These are phyloP conservation scores for Naganishia antarctica DNA, from an alignment of 768 basidiomycete species.

Conservation along the genomic window DNA sequence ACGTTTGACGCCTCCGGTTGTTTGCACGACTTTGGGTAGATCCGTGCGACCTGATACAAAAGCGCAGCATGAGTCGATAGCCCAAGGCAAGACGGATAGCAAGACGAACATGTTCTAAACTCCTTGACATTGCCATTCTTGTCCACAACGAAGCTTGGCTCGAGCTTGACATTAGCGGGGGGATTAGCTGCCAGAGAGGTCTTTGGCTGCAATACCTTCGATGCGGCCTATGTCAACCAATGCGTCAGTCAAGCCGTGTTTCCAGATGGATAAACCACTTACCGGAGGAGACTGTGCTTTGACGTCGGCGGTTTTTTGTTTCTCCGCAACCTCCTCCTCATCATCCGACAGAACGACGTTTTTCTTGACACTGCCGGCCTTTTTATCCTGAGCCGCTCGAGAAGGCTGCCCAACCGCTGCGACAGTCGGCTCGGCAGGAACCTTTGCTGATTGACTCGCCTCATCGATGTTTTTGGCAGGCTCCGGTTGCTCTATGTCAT, in stretches of 20 bases:
- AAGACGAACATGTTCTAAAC: constrained; percentile 25
- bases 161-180: background rate
- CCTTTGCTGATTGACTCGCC: no score
- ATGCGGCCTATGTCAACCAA: background rate
- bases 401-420: background rate
- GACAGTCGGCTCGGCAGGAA: no score
- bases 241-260: background rate
- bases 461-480: background rate
- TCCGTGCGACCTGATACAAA: constrained; percentile 25
- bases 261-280: background rate
- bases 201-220: constrained; percentile 5
- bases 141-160: constrained; percentile 28
- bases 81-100: background rate
- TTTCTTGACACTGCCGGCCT: background rate
- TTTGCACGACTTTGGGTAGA: constrained; percentile 27
- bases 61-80: no score
- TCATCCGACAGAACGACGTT: background rate
- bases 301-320: background rate
- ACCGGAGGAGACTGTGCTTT: background rate
- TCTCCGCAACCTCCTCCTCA: background rate
- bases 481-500: background rate
- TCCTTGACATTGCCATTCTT: constrained; percentile 28
- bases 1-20: constrained; percentile 28
- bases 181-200: constrained; percentile 3
- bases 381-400: background rate